Evolutionary conservation across 805 yeast species (phyloP), one percentile per base, ranked within the genome.

Genomic region (Suhomyces canberraensis): DNA sequence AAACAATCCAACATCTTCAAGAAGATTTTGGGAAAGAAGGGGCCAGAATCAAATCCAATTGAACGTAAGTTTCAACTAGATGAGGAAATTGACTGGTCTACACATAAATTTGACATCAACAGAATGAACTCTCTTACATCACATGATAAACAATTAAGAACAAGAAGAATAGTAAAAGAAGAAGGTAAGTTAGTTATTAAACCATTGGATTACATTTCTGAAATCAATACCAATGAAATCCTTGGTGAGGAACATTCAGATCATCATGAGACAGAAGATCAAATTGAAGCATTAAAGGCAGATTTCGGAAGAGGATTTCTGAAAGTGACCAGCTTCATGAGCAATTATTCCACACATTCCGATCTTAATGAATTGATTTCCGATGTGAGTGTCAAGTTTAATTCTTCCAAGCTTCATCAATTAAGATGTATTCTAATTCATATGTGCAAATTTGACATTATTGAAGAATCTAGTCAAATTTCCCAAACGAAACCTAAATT

Each of bases 71-170:
- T 65, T 21, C 58, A 51, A 35, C 44, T 44, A 11, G 58, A 48
- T 11, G 61, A 58, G 16, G 63, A 60, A n/a, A 53, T 58, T 21
- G 65, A 63, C 40, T 60, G 65, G 76, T 60, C 59, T 16, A 55
- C 56, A 18, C 60, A 60, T 61, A 71, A 57, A 51, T 66, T 77
- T 31, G 90, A 81, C 46, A 47, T 36, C 25, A 44, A 46, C 39
- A 36, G 36, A 36, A 44, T 35, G 56, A 51, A 40, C 46, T 45
- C 33, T 37, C 47, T 37, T 42, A 44, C 45, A 39, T 56, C 59
- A 35, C 55, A 71, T 37, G 96, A 90, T 43, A 79, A 84, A 41
- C 81, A 79, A 36, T 66, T 71, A 11, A 73, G 98, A 46, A 80
- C 84, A 36, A 76, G 75, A 55, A 69, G 87, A 37, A 80, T 64